phyloP scores from a whole-genome alignment of 108 stramenopile species.

The Nitzschia sp. region DNA sequence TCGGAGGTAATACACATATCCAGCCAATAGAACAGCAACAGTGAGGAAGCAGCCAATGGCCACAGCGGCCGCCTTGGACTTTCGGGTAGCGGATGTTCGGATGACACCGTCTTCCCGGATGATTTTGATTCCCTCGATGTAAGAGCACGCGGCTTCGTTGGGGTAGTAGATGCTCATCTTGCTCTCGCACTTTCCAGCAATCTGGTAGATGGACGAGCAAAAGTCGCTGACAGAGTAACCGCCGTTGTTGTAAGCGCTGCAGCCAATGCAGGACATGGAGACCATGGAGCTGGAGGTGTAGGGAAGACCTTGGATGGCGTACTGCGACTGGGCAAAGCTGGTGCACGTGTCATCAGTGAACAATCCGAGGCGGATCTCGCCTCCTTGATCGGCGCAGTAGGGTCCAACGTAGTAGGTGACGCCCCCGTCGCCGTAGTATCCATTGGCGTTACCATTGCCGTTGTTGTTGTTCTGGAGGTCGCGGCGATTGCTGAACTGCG shows the following conservation, averaged over 20 bases:
- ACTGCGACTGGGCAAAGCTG: conserved; percentile 45
- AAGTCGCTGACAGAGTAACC: conserved; percentile 51
- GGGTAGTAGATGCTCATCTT: conserved; percentile 72
- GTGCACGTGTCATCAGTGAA: conserved; percentile 85
- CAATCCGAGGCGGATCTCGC: conserved; percentile 76
- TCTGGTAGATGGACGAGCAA: conserved; percentile 65
- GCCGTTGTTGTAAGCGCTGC: conserved; percentile 42
- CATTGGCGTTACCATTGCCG: conserved; percentile 14
- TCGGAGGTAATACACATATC: conserved; percentile 81
- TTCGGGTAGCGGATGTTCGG: conserved; percentile 53
- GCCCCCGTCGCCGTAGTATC: conserved; percentile 37
- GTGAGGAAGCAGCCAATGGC: conserved; percentile 76
- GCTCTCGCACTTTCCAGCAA: conserved; percentile 82
- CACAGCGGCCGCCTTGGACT: conserved; percentile 76
- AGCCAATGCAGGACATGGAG: conserved; percentile 51
- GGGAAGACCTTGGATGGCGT: conserved; percentile 39
- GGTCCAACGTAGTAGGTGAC: conserved; percentile 79
- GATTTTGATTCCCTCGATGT: conserved; percentile 85
- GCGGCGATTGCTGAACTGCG: conserved; percentile 31
- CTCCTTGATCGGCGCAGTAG: conserved; percentile 84
- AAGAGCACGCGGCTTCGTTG: conserved; percentile 79
- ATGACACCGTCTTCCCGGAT: conserved; percentile 84
- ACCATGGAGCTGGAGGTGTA: conserved; percentile 66
- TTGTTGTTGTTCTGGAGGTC: conserved; percentile 22
- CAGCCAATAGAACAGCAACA: conserved; percentile 65